Conservation (phyloP, 805 yeast genomes). For the Saccharomyces mikatae region DNA sequence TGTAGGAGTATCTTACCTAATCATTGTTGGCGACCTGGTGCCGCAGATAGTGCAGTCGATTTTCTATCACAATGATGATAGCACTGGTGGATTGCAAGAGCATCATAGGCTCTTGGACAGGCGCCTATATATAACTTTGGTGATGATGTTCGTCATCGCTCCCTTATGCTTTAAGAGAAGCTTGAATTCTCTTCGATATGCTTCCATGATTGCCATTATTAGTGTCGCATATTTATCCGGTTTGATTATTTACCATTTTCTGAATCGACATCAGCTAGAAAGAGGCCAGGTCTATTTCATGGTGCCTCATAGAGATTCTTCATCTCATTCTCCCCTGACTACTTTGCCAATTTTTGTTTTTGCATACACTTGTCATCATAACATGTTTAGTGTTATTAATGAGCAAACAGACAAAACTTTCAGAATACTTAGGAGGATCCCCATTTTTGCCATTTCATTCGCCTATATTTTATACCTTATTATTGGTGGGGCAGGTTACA, state of each 20-base stretch:
- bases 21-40: slow-evolving; percentile 63
- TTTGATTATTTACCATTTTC: slow-evolving; percentile 64
- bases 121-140: slow-evolving; percentile 53
- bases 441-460: slow-evolving; percentile 45
- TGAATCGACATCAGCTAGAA: slow-evolving; percentile 1
- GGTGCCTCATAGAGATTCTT: slow-evolving; percentile 38
- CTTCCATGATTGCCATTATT: slow-evolving; percentile 73
- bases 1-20: slow-evolving; percentile 58
- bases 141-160: slow-evolving; percentile 39
- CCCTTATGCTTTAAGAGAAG: slow-evolving; percentile 64
- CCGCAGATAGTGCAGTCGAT: slow-evolving; percentile 44
- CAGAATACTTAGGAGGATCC: slow-evolving; percentile 39
- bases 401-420: slow-evolving; percentile 57
- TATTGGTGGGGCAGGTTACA: slow-evolving; percentile 77
- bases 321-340: slow-evolving; percentile 42
- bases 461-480: slow-evolving; percentile 56
- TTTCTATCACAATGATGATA: slow-evolving; percentile 21
- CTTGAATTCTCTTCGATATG: slow-evolving; percentile 75
- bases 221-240: slow-evolving; percentile 73
- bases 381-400: slow-evolving; percentile 82
- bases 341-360: slow-evolving; percentile 88
- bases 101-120: slow-evolving; percentile 30
- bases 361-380: slow-evolving; percentile 94
- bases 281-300: slow-evolving; percentile 45
- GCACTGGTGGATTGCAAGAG: slow-evolving; percentile 15